Evolutionary conservation across 2,329 filamentous ascomycete genomes (phyloP).

Genomic region (Sporothrix globosa): DNA sequence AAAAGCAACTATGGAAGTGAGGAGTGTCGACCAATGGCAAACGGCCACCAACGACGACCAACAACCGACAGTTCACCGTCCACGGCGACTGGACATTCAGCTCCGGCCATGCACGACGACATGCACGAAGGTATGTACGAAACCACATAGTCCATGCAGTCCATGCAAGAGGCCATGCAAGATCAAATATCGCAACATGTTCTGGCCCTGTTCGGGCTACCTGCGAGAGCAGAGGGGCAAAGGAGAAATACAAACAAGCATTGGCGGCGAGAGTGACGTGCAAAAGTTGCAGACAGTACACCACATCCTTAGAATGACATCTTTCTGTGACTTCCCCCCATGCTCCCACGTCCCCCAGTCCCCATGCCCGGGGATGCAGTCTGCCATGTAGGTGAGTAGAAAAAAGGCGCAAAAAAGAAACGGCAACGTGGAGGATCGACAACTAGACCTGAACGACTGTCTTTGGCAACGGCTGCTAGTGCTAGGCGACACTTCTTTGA

Average conservation of each 20-base stretch:
- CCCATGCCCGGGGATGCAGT: neutral
- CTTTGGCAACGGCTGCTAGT: neutral
- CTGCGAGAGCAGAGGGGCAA: neutral
- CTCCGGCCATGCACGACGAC: slow-evolving; percentile 6
- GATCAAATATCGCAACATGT: slow-evolving; percentile 17
- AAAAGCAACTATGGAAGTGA: neutral
- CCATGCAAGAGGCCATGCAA: slow-evolving; percentile 18
- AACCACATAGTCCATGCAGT: no score
- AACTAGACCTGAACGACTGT: neutral
- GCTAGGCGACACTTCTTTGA: neutral
- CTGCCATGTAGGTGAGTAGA: neutral
- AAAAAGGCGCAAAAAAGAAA: neutral
- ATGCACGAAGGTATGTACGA: no score
- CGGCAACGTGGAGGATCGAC: slow-evolving; percentile 1
- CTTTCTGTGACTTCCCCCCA: neutral
- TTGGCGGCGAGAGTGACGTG: no score
- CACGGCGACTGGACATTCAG: neutral
- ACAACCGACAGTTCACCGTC: neutral
- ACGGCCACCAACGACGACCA: neutral
- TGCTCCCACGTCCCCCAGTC: neutral
- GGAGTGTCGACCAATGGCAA: neutral
- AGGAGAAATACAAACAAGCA: neutral
- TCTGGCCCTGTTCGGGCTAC: neutral
- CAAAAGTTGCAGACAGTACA: no score
- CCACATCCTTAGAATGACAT: no score